Conservation (phyloP, 441 rosid genomes). For the Omphalea diandra region DNA sequence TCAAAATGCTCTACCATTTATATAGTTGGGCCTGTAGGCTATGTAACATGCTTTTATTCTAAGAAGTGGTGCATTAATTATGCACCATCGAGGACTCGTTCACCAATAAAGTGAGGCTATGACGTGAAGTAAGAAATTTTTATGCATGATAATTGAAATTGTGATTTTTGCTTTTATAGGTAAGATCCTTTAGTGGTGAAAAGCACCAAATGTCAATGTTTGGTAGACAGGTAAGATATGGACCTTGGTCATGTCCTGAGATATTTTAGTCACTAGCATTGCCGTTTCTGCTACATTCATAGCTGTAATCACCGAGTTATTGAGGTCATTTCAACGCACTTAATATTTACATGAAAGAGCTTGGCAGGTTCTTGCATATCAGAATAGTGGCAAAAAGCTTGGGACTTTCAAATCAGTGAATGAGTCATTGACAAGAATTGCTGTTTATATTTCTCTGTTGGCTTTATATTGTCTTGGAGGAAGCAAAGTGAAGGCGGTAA, state of each 20-base stretch:
- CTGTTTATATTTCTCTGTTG: slow-evolving; percentile 82
- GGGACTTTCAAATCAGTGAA: slow-evolving; percentile 85
- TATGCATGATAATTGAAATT: slow-evolving; percentile 22
- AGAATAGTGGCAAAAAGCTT: slow-evolving; percentile 85
- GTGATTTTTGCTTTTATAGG: slow-evolving; percentile 44
- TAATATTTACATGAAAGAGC: slow-evolving; percentile 17
- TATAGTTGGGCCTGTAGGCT: not conserved
- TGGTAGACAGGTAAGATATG: slow-evolving; percentile 64
- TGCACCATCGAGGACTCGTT: not conserved
- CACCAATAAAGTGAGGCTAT: slow-evolving; percentile 11
- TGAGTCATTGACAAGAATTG: slow-evolving; percentile 89
- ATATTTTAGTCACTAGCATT: not conserved
- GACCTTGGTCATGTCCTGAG: slow-evolving; percentile 18
- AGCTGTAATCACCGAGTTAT: slow-evolving; percentile 8
- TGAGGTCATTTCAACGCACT: slow-evolving; percentile 9
- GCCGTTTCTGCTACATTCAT: not conserved
- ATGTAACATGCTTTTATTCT: not conserved
- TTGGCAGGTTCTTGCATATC: slow-evolving; percentile 78
- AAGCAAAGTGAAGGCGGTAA: slow-evolving; percentile 92
- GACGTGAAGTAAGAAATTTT: not conserved
- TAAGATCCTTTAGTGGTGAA: slow-evolving; percentile 96
- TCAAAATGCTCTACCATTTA: slow-evolving; percentile 12
- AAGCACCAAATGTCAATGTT: slow-evolving; percentile 83
- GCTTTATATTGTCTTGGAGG: slow-evolving; percentile 93
- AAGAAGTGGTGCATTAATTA: not conserved